Conservation (phyloP, 768 basidiomycete genomes). For the Mycena capillaripes region DNA sequence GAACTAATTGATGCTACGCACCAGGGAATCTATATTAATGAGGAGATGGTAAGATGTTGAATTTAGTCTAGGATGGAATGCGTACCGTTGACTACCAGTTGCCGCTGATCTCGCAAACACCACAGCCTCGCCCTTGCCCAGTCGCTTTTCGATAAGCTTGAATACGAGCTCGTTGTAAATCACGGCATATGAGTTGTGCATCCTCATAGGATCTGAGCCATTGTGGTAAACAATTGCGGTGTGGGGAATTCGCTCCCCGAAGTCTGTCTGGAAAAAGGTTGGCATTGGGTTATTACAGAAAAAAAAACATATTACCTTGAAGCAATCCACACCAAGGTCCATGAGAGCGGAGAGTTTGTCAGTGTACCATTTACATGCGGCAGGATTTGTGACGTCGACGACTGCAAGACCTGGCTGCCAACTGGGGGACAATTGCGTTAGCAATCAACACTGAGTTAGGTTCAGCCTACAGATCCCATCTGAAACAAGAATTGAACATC, state of each 20-base stretch:
- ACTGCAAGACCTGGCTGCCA: conserved; percentile 77
- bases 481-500: conserved; percentile 25
- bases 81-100: conserved; percentile 77
- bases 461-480: conserved; percentile 61
- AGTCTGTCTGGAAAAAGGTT: conserved; percentile 68
- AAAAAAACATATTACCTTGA: conserved; percentile 61
- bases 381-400: conserved; percentile 73
- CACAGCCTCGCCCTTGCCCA: conserved; percentile 76
- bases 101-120: conserved; percentile 78
- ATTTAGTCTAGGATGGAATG: neutral
- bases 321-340: conserved; percentile 68
- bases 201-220: conserved; percentile 75
- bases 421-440: conserved; percentile 4
- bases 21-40: conserved; percentile 48
- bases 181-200: conserved; percentile 82
- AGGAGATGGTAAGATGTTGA: conserved; percentile 4
- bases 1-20: neutral
- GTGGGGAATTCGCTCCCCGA: conserved; percentile 84
- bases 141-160: conserved; percentile 66
- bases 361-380: conserved; percentile 68
- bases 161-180: conserved; percentile 82
- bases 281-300: neutral
- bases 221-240: conserved; percentile 72
- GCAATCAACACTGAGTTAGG: neutral
- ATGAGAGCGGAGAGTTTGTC: conserved; percentile 64